A percentile compares a stretch with the other conserved stretches of the same genome.
Evolutionary conservation across 1,284 basidiomycete genomes (phyloP).

Genomic region (Malassezia restricta): DNA sequence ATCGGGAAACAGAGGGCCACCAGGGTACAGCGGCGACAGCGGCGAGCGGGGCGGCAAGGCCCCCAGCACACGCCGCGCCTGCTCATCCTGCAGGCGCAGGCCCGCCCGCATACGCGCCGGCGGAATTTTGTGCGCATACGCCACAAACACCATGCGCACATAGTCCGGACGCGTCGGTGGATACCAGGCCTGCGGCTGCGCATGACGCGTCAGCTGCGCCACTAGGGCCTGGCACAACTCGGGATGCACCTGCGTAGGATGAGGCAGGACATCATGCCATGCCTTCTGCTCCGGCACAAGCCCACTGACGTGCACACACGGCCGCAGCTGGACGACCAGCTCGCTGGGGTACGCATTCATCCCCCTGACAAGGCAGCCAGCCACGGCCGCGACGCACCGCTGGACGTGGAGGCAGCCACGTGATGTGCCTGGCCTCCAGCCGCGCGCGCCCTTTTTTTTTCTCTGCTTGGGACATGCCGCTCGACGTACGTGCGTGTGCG

Average conservation of each 20-base stretch:
- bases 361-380: too few species aligned
- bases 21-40: slow-evolving; percentile 71
- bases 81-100: neutral
- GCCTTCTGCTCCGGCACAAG: neutral
- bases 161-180: neutral
- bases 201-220: neutral
- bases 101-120: neutral
- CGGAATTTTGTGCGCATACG: neutral
- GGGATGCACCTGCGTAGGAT: neutral
- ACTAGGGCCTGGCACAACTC: slow-evolving; percentile 1
- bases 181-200: neutral
- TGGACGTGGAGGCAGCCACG: too few species aligned
- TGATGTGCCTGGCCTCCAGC: too few species aligned
- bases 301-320: slow-evolving; percentile 17
- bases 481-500: slow-evolving; percentile 8
- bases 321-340: slow-evolving; percentile 18
- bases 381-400: too few species aligned
- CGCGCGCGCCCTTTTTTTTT: neutral
- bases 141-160: neutral
- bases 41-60: slow-evolving; percentile 58
- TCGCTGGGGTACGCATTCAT: slow-evolving; percentile 22
- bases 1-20: slow-evolving; percentile 80
- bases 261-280: neutral
- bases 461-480: neutral
- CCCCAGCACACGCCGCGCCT: slow-evolving; percentile 17